A percentile compares a stretch with the other conserved stretches of the same genome.
These are phyloP conservation scores for Debaryomycetaceae sp. DNA, from an alignment of 1,139 yeast genomes.

Conservation along the genomic window DNA sequence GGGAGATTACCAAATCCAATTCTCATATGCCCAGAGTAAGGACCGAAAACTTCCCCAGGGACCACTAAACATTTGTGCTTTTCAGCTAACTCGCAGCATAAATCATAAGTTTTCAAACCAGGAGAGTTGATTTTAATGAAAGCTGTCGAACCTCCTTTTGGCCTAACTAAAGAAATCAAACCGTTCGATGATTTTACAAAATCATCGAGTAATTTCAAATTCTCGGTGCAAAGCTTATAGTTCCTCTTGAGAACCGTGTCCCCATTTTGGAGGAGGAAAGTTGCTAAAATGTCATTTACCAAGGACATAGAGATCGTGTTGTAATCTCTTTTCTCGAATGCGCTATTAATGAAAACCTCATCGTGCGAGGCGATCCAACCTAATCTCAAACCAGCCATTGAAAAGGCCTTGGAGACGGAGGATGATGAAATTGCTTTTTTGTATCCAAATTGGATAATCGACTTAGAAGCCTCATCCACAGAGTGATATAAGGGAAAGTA, in stretches of 20 bases:
- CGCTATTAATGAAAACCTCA: slow-evolving; percentile 23
- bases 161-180: slow-evolving; percentile 37
- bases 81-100: slow-evolving; percentile 37
- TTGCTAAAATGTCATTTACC: slow-evolving; percentile 48
- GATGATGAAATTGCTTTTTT: slow-evolving; percentile 47
- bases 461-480: slow-evolving; percentile 25
- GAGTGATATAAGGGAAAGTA: slow-evolving; percentile 54
- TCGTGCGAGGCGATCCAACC: slow-evolving; percentile 52
- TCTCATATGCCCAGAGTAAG: slow-evolving; percentile 40
- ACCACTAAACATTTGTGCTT: slow-evolving; percentile 35
- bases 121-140: slow-evolving; percentile 33
- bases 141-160: slow-evolving; percentile 50
- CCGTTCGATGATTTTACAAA: slow-evolving; percentile 31
- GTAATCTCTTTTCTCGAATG: slow-evolving; percentile 47
- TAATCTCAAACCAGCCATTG: slow-evolving; percentile 52
- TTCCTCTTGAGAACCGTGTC: slow-evolving; percentile 35
- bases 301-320: slow-evolving; percentile 50
- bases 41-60: slow-evolving; percentile 51
- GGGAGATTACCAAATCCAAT: slow-evolving; percentile 51
- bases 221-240: slow-evolving; percentile 32
- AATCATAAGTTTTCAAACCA: slow-evolving; percentile 24
- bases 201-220: slow-evolving; percentile 32
- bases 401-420: slow-evolving; percentile 54
- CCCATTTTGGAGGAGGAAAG: slow-evolving; percentile 38
- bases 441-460: slow-evolving; percentile 43